Evolutionary conservation across 805 yeast species (phyloP), one percentile per base, ranked within the genome.

Genomic region (Ogataea nitratoaversa): DNA sequence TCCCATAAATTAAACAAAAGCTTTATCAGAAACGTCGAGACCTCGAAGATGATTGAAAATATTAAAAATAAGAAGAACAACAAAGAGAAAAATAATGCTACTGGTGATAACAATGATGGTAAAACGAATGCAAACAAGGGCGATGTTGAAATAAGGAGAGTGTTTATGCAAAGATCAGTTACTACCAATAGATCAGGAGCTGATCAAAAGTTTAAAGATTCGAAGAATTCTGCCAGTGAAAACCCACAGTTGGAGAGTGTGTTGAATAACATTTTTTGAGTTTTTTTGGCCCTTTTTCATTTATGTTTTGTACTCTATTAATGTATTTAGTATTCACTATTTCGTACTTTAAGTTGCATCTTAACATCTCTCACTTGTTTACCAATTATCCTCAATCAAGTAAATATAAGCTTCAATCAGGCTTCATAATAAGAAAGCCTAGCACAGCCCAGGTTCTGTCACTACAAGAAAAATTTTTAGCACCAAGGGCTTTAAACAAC

Each of bases 1-100:
- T 95, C 95, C 30, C 84, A 81, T 41, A 84, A 86, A 52, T 73
- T 91, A 60, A 90, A 90, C 67, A 87, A 88, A 63, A 76, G 82
- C 14, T 93, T 82, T 58, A 76, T 90, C 43, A 75, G 74, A 49
- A 89, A 88, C 56, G 90, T 91, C 32, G 97, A 91, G 57, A 79
- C 78, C 49, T 82, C 93, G 45, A 88, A 87, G 69, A 82, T 82
- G 82, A 72, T 88, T 37, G 72, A 75, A 32, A 80, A 79, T 42
- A 86, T 89, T 6, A 70, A 77, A 52, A 63, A 67, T 42, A 76
- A 75, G 62, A 66, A 72, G 47, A 67, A 55, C 29, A 61, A 58
- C 38, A 63, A 65, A 38, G 54, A 59, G 6, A 29, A 14, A 14
- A 29, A 29, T 27, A 27, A 8, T n/a, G 14, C 8, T 8, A 12